Evolutionary conservation across 164 flowering plant species (phyloP).

Genomic region (Berberis vulgaris): DNA sequence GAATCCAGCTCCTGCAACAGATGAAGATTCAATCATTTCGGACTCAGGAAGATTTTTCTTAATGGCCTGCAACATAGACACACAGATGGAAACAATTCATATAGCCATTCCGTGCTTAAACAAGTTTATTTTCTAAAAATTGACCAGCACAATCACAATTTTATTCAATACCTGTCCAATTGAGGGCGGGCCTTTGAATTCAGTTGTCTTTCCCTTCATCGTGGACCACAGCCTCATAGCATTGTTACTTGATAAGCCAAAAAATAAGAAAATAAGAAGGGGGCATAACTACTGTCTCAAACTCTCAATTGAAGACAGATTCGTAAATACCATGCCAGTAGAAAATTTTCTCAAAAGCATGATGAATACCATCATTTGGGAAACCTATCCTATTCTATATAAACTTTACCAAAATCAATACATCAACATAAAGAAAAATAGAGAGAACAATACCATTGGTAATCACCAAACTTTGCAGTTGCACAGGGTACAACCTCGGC

Average conservation of each 20-base stretch:
- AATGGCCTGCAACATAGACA: conserved; percentile 44
- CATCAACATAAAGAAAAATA: background rate
- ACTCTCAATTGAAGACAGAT: background rate
- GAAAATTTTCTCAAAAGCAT: conserved; percentile 8
- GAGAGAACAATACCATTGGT: conserved; percentile 58
- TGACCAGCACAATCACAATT: background rate
- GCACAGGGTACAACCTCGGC: conserved; percentile 58
- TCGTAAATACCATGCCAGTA: conserved; percentile 32
- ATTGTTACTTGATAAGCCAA: conserved; percentile 47
- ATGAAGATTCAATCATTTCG: conserved; percentile 68
- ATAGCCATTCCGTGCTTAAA: background rate
- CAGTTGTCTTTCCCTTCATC: conserved; percentile 53
- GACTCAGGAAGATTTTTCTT: conserved; percentile 63
- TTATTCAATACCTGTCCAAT: conserved; percentile 62
- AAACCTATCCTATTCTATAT: background rate
- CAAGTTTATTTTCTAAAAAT: background rate
- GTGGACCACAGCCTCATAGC: conserved; percentile 78
- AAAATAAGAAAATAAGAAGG: background rate
- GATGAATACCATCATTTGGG: background rate
- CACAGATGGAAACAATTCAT: background rate
- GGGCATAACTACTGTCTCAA: background rate
- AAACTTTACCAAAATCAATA: no score
- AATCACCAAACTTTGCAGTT: conserved; percentile 69
- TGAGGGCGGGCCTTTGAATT: conserved; percentile 52
- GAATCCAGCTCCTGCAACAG: conserved; percentile 89